Evolutionary conservation across 495 filamentous ascomycete genomes (phyloP), one percentile per base, ranked within the genome.

Genomic region (Thermothielavioides terrestris): DNA sequence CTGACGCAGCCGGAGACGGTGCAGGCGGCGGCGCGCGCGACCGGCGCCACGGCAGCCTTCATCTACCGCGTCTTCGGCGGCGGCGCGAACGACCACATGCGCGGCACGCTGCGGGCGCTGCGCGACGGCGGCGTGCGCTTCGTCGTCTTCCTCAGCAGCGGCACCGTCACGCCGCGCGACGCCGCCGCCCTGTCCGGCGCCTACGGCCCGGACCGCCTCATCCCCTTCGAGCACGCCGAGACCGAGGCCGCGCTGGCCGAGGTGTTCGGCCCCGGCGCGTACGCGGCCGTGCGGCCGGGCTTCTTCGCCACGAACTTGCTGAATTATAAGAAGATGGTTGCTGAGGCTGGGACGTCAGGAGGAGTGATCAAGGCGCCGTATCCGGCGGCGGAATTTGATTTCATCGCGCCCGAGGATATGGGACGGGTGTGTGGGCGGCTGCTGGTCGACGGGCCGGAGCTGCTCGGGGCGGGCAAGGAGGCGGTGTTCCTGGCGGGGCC

Each of bases 11-110:
- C 51, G 2, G 44, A 45, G 6, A 43, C 43, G 20, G 11, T 60
- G 17, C 26, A 20, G 14, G 27, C 44, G 0, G 57, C 57, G 21
- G 54, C 52, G 8, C 7, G 22, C 26, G 27, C 32, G n/a, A 49
- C 57, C 1, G 54, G 51, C 14, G 50, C 58, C 15, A 60, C 40
- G 31, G 36, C 15, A 6, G 58, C 54, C 40, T 60, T 60, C 49
- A 31, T 57, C 44, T 57, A 60, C 48, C 17, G 42, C 23, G 6
- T 28, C 21, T 36, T 30, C 17, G 22, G 6, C n/a, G n/a, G n/a
- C n/a, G n/a, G n/a, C 12, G 2, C 26, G 9, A 15, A 31, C 26
- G 48, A 57, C 17, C 9, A 18, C 40, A 52, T 46, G 51, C 37
- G 38, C 17, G 7, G 43, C 12, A 22, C 34, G 30, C 7, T 52